Evolutionary conservation across 2,329 filamentous ascomycete genomes (phyloP).

Genomic region (Capronia americana): DNA sequence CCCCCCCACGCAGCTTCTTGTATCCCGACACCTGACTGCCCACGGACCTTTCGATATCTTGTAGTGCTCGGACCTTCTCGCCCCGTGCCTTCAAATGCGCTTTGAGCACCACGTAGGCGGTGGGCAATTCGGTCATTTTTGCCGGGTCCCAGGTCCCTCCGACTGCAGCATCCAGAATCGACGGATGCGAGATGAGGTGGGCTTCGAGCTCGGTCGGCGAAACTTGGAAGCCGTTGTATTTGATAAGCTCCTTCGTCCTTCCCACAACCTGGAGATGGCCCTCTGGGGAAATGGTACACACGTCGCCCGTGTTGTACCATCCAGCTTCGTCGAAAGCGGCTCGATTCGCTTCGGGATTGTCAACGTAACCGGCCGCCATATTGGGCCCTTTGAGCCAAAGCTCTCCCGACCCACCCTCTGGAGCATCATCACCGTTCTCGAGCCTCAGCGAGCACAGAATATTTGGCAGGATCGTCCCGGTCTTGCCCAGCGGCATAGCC

Average conservation of each 20-base stretch:
- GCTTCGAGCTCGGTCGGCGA: slow-evolving; percentile 71
- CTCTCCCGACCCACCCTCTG: slow-evolving; percentile 69
- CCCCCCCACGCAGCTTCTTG: slow-evolving; percentile 22
- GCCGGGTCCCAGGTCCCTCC: slow-evolving; percentile 58
- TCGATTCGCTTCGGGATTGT: slow-evolving; percentile 56
- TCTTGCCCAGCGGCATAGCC: slow-evolving; percentile 75
- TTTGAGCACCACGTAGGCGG: slow-evolving; percentile 67
- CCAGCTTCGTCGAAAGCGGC: slow-evolving; percentile 66
- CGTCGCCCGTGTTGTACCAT: slow-evolving; percentile 88
- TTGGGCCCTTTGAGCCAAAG: slow-evolving; percentile 69
- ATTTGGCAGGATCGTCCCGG: slow-evolving; percentile 78
- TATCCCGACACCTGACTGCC: slow-evolving; percentile 51
- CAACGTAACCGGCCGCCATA: slow-evolving; percentile 59
- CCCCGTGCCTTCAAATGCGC: slow-evolving; percentile 52
- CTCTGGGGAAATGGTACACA: slow-evolving; percentile 75
- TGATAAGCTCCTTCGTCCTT: slow-evolving; percentile 69
- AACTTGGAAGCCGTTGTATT: slow-evolving; percentile 76
- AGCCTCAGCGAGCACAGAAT: slow-evolving; percentile 71
- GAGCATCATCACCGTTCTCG: slow-evolving; percentile 59
- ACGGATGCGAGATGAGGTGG: slow-evolving; percentile 56
- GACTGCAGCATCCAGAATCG: slow-evolving; percentile 66
- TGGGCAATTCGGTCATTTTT: slow-evolving; percentile 66
- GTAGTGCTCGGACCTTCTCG: slow-evolving; percentile 53
- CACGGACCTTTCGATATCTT: slow-evolving; percentile 44
- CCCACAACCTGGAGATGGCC: slow-evolving; percentile 90